Conservation (phyloP, 805 yeast genomes). For the Ogataea parapolymorpha region DNA sequence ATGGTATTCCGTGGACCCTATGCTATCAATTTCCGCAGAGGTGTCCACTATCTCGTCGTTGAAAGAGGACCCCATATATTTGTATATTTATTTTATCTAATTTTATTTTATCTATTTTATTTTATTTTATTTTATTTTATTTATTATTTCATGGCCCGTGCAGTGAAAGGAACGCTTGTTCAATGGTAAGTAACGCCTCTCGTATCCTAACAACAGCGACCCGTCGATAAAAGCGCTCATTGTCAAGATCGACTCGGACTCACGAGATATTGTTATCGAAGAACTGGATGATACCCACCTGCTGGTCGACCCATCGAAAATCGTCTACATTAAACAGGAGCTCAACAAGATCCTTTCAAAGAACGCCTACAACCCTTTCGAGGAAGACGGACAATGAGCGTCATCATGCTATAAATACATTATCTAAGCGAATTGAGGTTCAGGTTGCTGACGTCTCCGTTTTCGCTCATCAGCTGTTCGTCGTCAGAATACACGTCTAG, state of each 20-base stretch:
- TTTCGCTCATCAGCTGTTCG: constrained; percentile 18
- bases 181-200: constrained; percentile 35
- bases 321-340: constrained; percentile 72
- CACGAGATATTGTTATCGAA: constrained; percentile 65
- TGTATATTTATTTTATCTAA: background rate
- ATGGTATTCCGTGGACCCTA: background rate
- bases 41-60: constrained; percentile 27
- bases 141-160: constrained; percentile 42
- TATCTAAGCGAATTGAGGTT: constrained; percentile 16
- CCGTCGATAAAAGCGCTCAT: constrained; percentile 90
- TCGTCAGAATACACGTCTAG: constrained; percentile 7
- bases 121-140: background rate
- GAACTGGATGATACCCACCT: constrained; percentile 92
- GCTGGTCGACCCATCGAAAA: constrained; percentile 72
- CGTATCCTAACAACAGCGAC: constrained; percentile 46
- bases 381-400: constrained; percentile 25
- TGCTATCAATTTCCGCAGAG: constrained; percentile 14
- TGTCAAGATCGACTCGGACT: constrained; percentile 71
- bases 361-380: constrained; percentile 81
- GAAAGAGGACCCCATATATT: constrained; percentile 4
- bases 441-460: constrained; percentile 24
- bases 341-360: constrained; percentile 71
- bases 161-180: constrained; percentile 51
- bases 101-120: background rate
- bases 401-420: constrained; percentile 71